Evolutionary conservation across 2,329 filamentous ascomycete genomes (phyloP).

Genomic region (Exophiala spinifera): DNA sequence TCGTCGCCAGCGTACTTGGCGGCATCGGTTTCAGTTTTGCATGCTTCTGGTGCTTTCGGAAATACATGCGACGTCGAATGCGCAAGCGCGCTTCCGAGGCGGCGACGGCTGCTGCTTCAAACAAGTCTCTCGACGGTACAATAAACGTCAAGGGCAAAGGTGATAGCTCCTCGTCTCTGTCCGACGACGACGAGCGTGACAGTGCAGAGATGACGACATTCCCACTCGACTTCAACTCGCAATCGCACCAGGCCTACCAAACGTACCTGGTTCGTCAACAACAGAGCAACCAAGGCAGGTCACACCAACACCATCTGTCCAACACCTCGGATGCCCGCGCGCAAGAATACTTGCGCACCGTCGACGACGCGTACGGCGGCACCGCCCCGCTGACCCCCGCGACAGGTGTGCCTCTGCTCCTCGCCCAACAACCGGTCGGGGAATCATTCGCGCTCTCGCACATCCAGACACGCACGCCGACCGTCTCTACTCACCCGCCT

Average conservation of each 20-base stretch:
- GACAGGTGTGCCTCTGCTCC: slow-evolving; percentile 14
- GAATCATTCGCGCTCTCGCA: not conserved
- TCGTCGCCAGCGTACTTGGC: slow-evolving; percentile 33
- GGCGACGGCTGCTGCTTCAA: too few relatives aligned
- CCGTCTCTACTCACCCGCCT: not conserved
- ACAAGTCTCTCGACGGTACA: slow-evolving; percentile 8
- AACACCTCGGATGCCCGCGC: not conserved
- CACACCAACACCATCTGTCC: slow-evolving; percentile 1
- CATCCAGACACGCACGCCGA: not conserved
- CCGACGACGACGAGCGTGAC: not conserved
- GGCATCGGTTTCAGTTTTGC: slow-evolving; percentile 29
- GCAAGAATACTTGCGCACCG: slow-evolving; percentile 11
- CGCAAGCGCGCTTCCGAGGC: slow-evolving; percentile 5
- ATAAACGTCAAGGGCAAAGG: not conserved
- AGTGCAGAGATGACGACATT: slow-evolving; percentile 17
- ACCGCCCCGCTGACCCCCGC: slow-evolving; percentile 13
- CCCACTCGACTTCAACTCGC: slow-evolving; percentile 19
- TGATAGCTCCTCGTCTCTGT: slow-evolving; percentile 7
- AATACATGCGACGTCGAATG: slow-evolving; percentile 11
- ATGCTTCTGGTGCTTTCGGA: slow-evolving; percentile 19
- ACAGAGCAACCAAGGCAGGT: not conserved
- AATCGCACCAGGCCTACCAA: slow-evolving; percentile 13
- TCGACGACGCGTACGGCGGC: slow-evolving; percentile 8
- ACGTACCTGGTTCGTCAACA: slow-evolving; percentile 6
- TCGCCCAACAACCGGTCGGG: not conserved